phyloP scores from a whole-genome alignment of 768 basidiomycete species.

The Leccinum sublutescens region DNA sequence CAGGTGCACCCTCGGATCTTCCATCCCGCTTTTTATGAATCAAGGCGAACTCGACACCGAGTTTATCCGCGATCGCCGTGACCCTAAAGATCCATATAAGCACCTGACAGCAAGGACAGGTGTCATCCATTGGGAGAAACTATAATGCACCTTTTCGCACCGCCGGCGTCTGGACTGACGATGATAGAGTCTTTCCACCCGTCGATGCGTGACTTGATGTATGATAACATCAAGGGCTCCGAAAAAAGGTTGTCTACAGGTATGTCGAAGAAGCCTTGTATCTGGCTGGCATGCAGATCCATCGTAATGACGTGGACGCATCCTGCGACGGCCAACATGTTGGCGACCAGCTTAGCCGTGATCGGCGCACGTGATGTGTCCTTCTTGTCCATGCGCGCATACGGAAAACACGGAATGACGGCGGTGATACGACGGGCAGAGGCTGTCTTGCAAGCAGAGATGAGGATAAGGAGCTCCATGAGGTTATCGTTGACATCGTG shows the following conservation, averaged over 20 bases:
- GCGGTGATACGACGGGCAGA: slow-evolving; percentile 95
- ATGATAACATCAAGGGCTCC: slow-evolving; percentile 91
- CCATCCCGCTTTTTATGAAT: slow-evolving; percentile 89
- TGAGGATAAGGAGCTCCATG: slow-evolving; percentile 98
- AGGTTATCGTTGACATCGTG: slow-evolving; percentile 92
- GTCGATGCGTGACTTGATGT: slow-evolving; percentile 83
- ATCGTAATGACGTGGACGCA: slow-evolving; percentile 99
- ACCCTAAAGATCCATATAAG: slow-evolving; percentile 52
- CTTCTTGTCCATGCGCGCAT: slow-evolving; percentile 97
- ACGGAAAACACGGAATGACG: slow-evolving; percentile 97
- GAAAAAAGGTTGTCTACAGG: slow-evolving; percentile 98
- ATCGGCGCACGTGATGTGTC: slow-evolving; percentile 95
- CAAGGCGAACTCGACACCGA: slow-evolving; percentile 92
- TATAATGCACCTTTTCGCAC: slow-evolving; percentile 90
- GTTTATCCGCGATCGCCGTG: slow-evolving; percentile 92
- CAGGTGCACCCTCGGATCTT: slow-evolving; percentile 61
- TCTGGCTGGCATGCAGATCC: slow-evolving; percentile 97
- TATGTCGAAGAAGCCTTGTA: slow-evolving; percentile 98
- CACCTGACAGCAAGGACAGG: not conserved
- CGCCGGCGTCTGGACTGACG: slow-evolving; percentile 96
- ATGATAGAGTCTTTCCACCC: slow-evolving; percentile 88
- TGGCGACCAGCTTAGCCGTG: slow-evolving; percentile 96
- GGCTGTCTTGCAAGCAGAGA: slow-evolving; percentile 96
- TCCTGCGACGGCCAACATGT: slow-evolving; percentile 95
- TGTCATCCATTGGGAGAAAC: not conserved